These are phyloP conservation scores for Floccularia luteovirens DNA, from an alignment of 768 basidiomycete genomes.

Conservation along the genomic window DNA sequence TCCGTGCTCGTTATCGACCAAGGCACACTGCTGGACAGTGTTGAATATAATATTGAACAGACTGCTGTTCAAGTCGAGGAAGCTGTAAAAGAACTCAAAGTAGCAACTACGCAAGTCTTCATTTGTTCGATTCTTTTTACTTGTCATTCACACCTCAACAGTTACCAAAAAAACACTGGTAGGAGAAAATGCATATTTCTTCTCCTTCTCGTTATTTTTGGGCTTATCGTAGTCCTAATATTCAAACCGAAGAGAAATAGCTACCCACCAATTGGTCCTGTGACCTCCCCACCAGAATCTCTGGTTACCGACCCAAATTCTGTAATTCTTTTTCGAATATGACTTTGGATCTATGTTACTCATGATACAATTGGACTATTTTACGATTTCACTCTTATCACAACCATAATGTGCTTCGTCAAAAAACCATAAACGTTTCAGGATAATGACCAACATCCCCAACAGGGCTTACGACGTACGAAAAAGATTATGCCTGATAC, in stretches of 20 bases:
- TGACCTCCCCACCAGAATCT: too few species aligned
- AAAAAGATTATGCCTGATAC: too few species aligned
- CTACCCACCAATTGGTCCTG: slow-evolving; percentile 22
- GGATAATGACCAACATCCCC: too few species aligned
- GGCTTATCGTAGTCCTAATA: slow-evolving; percentile 79
- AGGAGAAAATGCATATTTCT: slow-evolving; percentile 91
- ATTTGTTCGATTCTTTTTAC: slow-evolving; percentile 2
- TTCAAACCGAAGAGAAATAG: slow-evolving; percentile 76
- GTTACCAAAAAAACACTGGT: slow-evolving; percentile 93
- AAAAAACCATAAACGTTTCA: too few species aligned
- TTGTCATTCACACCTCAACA: slow-evolving; percentile 19
- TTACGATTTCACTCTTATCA: too few species aligned
- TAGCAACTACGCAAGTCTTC: slow-evolving; percentile 66
- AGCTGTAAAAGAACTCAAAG: slow-evolving; percentile 77
- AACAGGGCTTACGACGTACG: too few species aligned
- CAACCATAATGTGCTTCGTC: too few species aligned
- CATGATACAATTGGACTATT: too few species aligned
- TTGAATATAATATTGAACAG: slow-evolving; percentile 97
- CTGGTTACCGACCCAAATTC: too few species aligned
- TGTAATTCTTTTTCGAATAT: too few species aligned
- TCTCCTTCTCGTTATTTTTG: slow-evolving; percentile 83
- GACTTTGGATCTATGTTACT: too few species aligned
- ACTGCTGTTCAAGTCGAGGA: slow-evolving; percentile 76
- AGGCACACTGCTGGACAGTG: slow-evolving; percentile 90
- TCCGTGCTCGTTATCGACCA: slow-evolving; percentile 94